Base-by-base conservation (phyloP, 176 grass and related monocot species). In the Hsuehochloa calcarea region DNA sequence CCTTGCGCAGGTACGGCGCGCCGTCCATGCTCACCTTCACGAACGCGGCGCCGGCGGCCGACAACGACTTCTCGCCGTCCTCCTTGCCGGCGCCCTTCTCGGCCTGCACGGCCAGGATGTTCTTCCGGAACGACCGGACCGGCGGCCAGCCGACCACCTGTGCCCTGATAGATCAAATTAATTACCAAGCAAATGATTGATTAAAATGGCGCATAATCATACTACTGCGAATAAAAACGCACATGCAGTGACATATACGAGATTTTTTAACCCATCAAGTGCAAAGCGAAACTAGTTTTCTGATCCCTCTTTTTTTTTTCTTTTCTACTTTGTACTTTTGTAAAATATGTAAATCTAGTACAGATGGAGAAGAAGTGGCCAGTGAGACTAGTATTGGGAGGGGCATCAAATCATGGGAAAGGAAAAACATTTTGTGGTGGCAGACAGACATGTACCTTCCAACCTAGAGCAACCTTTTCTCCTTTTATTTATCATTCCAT, bases 1-100 rank as follows among this genome's bases (percentile, higher is more conserved):
- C 92, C 88, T 98, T 95, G 50, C 96, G 91, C 45, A 98, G 93
- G 80, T 98, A 98, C 0, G 93, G 96, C 0, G 96, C 96, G 10
- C 93, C 96, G 67, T 98, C 96, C 89, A 98, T 89, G 91, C 96
- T 98, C 40, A 95, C 96, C 91, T 98, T 98, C 58, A 98, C 93
- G 54, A 95, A 93, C 11, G 93, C 89, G 0, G 80, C 88, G 15
- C 16, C 20, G 10, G 47, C 55, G 0, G 74, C 8, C 23, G 52
- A 2, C 74, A 83, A 65, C 50, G 84, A 90, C 77, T 87, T 87
- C 22, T 90, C 82, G 25, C 49, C 87, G 23, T 76, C 92, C 15
- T 88, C 84, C 20, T 67, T 88, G 73, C 44, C 65, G 82, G 29
- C 40, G 67, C 66, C 80, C 81, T 93, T 90, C 22, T 90, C 87